Base-by-base conservation (phyloP, 2,329 filamentous ascomycete species). In the Chaetomiaceae sp. region DNA sequence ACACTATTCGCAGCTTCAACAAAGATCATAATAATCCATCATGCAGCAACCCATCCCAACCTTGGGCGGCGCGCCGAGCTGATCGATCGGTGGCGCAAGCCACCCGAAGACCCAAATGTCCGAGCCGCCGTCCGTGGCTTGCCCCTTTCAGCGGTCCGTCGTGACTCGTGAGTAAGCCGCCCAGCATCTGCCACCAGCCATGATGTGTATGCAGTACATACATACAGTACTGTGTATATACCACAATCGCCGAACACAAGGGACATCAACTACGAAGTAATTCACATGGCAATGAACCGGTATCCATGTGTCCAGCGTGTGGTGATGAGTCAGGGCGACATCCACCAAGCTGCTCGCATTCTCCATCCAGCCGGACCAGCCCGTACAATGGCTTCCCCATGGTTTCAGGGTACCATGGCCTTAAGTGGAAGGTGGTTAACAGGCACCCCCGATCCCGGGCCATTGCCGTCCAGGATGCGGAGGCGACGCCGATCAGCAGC, bases 351-450 rank as follows among this genome's bases (percentile, higher is more conserved):
- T n/a, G n/a, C n/a, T n/a, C n/a, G n/a, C n/a, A n/a, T 18, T 30
- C 40, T 20, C 23, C 40, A 51, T 51, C n/a, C n/a, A n/a, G n/a
- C n/a, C n/a, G n/a, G n/a, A n/a, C n/a, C n/a, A n/a, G n/a, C n/a
- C n/a, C n/a, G n/a, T n/a, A n/a, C n/a, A n/a, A 44, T 44, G 38
- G 47, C 34, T 33, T 37, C 10, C 10, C 36, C 37, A 33, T n/a
- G 36, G 25, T 16, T 25, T 23, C 42, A 10, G 16, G 21, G 40
- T 11, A 10, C 40, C 16, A 7, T 16, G 27, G 30, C 32, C 25
- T 44, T 8, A 33, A 48, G 1, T 10, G 51, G 51, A 53, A 53
- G 51, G 51, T 53, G 38, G 45, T 45, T 53, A 14, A 21, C 23
- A 5, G 16, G 16, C 30, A 37, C 7, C 43, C 51, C 51, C 51